Evolutionary conservation across 202 grass and related monocot species (phyloP).

Genomic region (Schoenoplectus triqueter): DNA sequence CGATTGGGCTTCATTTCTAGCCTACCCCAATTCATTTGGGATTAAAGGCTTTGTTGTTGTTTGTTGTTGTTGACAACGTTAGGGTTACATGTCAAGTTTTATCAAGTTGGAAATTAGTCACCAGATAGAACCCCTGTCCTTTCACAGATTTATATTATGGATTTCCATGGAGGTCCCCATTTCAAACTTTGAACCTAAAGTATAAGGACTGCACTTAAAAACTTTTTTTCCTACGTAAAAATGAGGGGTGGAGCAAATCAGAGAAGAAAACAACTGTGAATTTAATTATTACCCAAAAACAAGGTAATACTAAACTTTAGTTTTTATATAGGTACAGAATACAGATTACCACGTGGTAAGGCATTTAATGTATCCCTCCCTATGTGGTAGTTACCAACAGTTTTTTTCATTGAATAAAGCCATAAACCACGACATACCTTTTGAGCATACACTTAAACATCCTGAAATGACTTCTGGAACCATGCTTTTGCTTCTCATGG

Average conservation of each 20-base stretch:
- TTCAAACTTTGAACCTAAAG: background rate
- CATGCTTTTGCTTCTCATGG: conserved; percentile 46
- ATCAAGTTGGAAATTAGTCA: conserved; percentile 6
- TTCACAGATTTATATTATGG: conserved; percentile 23
- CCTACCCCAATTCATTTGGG: too few relatives aligned
- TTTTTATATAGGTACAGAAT: background rate
- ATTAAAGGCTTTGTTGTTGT: too few relatives aligned
- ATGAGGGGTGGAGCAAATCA: background rate
- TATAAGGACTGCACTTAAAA: background rate
- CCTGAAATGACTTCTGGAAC: conserved; percentile 38
- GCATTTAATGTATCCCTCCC: background rate
- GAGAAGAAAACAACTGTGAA: background rate
- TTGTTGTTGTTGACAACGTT: background rate
- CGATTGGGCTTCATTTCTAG: too few relatives aligned
- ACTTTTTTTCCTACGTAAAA: background rate
- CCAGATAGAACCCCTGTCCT: background rate
- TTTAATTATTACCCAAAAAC: background rate
- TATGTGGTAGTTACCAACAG: background rate
- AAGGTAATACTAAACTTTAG: background rate
- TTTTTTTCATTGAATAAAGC: background rate
- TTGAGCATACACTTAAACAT: conserved; percentile 13
- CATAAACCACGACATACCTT: background rate
- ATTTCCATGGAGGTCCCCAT: background rate
- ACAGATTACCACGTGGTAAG: background rate
- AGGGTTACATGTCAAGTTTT: background rate